Percentiles rank a stretch among this genome's conserved stretches.
These are phyloP conservation scores for Lactifluus hygrophoroides DNA, from an alignment of 768 basidiomycete species.

Conservation along the genomic window DNA sequence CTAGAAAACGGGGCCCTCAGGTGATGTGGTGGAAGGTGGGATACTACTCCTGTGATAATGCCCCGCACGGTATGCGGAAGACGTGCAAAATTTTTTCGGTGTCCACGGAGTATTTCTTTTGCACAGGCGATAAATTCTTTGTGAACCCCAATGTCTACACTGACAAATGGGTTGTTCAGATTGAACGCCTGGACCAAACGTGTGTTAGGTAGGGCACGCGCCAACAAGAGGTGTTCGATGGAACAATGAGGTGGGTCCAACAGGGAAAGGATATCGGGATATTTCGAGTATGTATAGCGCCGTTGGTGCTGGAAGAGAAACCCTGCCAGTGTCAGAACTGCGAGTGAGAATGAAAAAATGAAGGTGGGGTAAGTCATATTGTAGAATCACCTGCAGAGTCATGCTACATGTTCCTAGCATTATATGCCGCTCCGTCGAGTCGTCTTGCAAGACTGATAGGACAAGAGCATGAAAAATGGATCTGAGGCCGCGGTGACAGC, in stretches of 20 bases:
- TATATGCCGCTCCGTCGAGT: not conserved
- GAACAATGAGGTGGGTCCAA: not conserved
- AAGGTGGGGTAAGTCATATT: not conserved
- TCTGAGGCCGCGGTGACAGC: no score
- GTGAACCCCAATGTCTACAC: constrained; percentile 30
- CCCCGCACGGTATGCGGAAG: not conserved
- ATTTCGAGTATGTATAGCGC: not conserved
- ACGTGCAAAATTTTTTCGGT: not conserved
- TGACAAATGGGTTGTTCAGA: constrained; percentile 47
- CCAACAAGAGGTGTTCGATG: constrained; percentile 1
- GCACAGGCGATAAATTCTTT: constrained; percentile 28
- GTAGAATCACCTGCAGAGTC: not conserved
- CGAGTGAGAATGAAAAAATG: not conserved
- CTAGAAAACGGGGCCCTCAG: not conserved
- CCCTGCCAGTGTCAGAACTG: not conserved
- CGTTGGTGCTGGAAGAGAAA: not conserved
- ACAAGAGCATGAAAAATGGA: no score
- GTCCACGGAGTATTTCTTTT: constrained; percentile 25
- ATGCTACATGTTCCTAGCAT: not conserved
- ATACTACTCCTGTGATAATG: not conserved
- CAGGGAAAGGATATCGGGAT: not conserved
- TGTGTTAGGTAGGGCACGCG: constrained; percentile 20
- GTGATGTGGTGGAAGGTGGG: not conserved
- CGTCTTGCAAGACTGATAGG: not conserved
- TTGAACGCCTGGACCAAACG: constrained; percentile 21